Evolutionary conservation across 2,329 filamentous ascomycete genomes (phyloP).

Genomic region (Xylaria sp.): DNA sequence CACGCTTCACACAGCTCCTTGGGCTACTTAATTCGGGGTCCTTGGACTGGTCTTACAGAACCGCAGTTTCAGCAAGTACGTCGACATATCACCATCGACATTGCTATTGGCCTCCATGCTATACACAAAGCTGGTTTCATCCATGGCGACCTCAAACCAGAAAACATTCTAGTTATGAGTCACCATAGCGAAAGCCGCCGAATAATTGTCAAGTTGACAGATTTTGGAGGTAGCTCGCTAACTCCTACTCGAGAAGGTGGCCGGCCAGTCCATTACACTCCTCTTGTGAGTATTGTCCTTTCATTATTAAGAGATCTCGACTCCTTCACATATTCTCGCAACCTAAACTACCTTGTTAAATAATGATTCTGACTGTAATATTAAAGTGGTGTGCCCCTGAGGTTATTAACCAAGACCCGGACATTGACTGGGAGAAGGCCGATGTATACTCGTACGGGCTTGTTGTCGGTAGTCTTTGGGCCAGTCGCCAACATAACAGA

Average conservation of each 20-base stretch:
- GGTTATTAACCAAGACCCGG: constrained; percentile 18
- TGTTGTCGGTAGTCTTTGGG: constrained; percentile 18
- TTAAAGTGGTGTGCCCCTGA: constrained; percentile 20
- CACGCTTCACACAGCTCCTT: constrained; percentile 10
- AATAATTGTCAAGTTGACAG: constrained; percentile 15
- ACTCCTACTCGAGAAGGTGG: background rate
- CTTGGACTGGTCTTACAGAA: background rate
- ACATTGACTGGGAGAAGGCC: constrained; percentile 21
- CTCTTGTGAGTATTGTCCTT: background rate
- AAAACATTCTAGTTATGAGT: constrained; percentile 20
- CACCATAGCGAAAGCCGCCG: background rate
- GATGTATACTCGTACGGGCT: constrained; percentile 24
- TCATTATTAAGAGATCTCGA: no score
- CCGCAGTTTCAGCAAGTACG: background rate
- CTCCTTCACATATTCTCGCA: no score
- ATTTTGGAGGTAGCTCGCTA: constrained; percentile 19
- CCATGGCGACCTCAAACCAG: constrained; percentile 20
- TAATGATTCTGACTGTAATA: background rate
- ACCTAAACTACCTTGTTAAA: no score
- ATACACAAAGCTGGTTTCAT: constrained; percentile 15
- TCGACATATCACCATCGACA: constrained; percentile 17
- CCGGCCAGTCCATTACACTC: constrained; percentile 14
- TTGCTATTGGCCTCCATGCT: constrained; percentile 18
- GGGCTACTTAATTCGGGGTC: constrained; percentile 13
- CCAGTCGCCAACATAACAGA: background rate